phyloP scores from a whole-genome alignment of 2,329 filamentous ascomycete species.

The Phyllosticta ampelicida region DNA sequence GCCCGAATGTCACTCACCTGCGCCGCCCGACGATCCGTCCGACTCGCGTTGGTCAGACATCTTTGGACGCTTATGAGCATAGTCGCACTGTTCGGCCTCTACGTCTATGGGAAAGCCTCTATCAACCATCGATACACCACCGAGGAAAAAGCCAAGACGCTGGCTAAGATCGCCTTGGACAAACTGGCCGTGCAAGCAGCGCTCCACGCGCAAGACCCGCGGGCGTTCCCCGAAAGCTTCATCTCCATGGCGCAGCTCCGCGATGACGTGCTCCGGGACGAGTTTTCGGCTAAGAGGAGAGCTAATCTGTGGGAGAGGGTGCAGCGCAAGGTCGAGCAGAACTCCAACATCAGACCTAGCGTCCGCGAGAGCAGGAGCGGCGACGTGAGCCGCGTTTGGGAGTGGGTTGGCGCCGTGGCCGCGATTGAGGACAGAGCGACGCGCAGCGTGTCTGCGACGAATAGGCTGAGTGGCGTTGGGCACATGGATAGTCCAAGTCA shows the following conservation, averaged over 20 bases:
- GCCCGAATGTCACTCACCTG: constrained; percentile 81
- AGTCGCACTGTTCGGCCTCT: constrained; percentile 26
- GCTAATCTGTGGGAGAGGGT: constrained; percentile 80
- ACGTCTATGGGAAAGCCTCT: constrained; percentile 52
- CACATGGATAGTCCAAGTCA: constrained; percentile 12
- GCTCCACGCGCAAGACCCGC: constrained; percentile 55
- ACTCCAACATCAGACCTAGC: constrained; percentile 79
- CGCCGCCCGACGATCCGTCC: constrained; percentile 65
- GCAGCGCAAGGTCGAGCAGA: constrained; percentile 75
- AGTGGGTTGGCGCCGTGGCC: constrained; percentile 52
- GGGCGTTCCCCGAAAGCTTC: constrained; percentile 59
- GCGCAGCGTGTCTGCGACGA: constrained; percentile 21
- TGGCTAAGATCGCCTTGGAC: constrained; percentile 77
- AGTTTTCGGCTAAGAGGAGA: constrained; percentile 65
- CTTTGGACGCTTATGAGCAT: constrained; percentile 68
- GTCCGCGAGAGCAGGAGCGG: constrained; percentile 50
- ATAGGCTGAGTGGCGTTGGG: constrained; percentile 22
- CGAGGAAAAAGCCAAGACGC: constrained; percentile 62
- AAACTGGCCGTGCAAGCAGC: constrained; percentile 75
- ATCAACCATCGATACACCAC: constrained; percentile 54
- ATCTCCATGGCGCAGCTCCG: constrained; percentile 80
- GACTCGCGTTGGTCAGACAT: constrained; percentile 76
- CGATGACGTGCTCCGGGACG: constrained; percentile 77
- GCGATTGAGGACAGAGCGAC: background rate
- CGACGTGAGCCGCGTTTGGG: constrained; percentile 53